phyloP scores from a whole-genome alignment of 129 eudicot species.

The Flaveria brownii region DNA sequence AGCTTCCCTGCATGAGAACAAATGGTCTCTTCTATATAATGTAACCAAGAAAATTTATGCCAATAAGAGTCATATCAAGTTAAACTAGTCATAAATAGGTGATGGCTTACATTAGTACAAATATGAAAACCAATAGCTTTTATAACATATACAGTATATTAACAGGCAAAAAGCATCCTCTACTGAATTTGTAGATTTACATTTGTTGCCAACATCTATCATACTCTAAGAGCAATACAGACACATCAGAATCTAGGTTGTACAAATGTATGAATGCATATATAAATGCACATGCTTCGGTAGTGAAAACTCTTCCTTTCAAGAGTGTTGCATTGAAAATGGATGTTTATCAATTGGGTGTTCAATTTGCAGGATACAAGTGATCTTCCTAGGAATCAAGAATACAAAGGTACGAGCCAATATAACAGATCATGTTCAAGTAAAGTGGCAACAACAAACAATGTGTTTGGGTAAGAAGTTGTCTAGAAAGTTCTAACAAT shows the following conservation, averaged over 20 bases:
- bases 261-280: neutral
- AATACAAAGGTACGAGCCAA: neutral
- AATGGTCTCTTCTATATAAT: neutral
- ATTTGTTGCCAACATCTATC: neutral
- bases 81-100: neutral
- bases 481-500: neutral
- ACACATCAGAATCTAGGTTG: neutral
- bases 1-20: neutral
- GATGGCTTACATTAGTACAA: neutral
- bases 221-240: neutral
- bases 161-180: neutral
- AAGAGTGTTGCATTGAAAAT: neutral
- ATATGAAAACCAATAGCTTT: neutral
- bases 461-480: neutral
- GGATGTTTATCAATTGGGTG: neutral
- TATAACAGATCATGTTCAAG: too few relatives aligned
- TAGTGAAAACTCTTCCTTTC: neutral
- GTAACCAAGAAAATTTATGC: neutral
- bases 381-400: neutral
- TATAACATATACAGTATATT: neutral
- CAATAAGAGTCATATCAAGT: neutral
- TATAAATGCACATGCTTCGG: neutral
- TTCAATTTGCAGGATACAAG: conserved; percentile 11
- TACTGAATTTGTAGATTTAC: neutral
- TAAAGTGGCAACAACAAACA: neutral